Evolutionary conservation across 768 basidiomycete genomes (phyloP), one percentile per base, ranked within the genome.

Genomic region (Mycena chlorophos): DNA sequence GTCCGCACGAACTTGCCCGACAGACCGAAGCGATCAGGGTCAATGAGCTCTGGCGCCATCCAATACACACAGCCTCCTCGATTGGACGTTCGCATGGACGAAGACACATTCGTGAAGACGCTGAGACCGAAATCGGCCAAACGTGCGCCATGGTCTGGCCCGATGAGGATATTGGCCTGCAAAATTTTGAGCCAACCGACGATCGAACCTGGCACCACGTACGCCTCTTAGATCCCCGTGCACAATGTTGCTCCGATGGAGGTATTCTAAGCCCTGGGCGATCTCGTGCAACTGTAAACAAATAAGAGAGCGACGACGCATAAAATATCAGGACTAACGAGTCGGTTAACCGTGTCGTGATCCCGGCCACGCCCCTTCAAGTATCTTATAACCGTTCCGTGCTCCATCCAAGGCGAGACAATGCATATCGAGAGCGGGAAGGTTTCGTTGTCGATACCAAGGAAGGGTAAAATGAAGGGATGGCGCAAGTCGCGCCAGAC

Each of bases 361-460:
- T 71, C 42, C 27, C 66, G 68, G 0, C 73, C 73, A 47, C 69
- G 62, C 10, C 66, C 57, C 4, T 45, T 45, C 3, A 58, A 38
- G 47, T 58, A 58, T 6, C 52, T 46, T 20, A 58, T 30, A 29
- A 65, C 51, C 0, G 64, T 67, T 14, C 66, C 66, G 22, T 57
- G 23, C n/a, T 63, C 28, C 72, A 75, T 73, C 74, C 72, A 74
- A n/a, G 74, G 71, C 2, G 72, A 71, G 8, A 74, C 68, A 3
- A 74, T 63, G 26, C 69, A 67, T 19, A 73, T 54, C 17, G 46
- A 58, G 1, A 54, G 23, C 4, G 56, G 54, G 40, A 70, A 63
- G 3, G 50, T 56, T 20, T 62, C 56, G 14, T 22, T 43, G 53
- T 72, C 69, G 5, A 74, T 66, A 3, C 73, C 73, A 25, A 71